phyloP scores from a whole-genome alignment of 371 early-diverging fungal species.

The Mortierella sp. region DNA sequence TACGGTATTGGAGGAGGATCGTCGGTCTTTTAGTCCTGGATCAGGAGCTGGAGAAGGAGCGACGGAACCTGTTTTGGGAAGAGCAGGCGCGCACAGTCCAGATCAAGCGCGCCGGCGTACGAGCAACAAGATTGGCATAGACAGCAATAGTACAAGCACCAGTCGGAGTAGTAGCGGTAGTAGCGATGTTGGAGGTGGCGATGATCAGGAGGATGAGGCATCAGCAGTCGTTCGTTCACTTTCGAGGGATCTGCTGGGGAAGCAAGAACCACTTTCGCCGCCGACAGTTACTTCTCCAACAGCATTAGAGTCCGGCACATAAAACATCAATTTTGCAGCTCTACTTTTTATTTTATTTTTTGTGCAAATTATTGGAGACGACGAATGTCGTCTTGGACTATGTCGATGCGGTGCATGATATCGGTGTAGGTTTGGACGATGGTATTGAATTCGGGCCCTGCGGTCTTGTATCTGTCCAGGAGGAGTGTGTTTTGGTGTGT shows the following conservation, averaged over 20 bases:
- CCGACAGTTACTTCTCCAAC: background rate
- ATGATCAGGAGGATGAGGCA: background rate
- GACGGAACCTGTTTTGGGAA: background rate
- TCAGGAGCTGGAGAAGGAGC: background rate
- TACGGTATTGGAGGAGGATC: background rate
- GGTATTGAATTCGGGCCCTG: constrained; percentile 39
- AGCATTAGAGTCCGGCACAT: constrained; percentile 5
- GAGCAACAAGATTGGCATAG: constrained; percentile 17
- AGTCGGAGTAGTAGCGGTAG: background rate
- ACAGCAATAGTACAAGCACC: background rate
- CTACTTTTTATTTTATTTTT: background rate
- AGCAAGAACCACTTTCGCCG: background rate
- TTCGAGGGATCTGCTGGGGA: background rate
- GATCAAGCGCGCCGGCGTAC: background rate
- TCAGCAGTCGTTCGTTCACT: background rate
- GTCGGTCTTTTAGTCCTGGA: background rate
- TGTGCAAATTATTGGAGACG: constrained; percentile 21
- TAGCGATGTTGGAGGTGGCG: background rate
- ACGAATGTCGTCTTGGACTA: constrained; percentile 42
- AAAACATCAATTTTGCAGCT: background rate
- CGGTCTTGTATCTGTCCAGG: constrained; percentile 28
- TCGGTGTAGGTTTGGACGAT: constrained; percentile 44
- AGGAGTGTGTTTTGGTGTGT: constrained; percentile 25
- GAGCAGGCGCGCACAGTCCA: background rate
- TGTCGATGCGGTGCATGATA: constrained; percentile 37